Conservation (phyloP, 2,329 filamentous ascomycete species). For the Venturia nashicola region DNA sequence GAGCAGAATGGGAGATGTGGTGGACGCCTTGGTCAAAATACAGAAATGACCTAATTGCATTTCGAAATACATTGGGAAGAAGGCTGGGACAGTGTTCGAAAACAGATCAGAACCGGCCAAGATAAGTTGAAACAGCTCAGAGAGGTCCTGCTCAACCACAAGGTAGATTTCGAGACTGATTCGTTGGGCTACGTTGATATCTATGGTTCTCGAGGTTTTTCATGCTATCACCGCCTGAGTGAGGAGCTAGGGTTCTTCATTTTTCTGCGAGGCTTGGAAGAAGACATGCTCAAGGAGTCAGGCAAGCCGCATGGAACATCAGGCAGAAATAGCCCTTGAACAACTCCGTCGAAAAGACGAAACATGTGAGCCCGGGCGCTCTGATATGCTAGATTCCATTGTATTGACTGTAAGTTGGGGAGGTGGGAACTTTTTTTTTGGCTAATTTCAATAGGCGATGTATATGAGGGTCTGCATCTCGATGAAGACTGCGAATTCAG, state of each 20-base stretch:
- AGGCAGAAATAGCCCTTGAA: background rate
- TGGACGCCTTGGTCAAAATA: too few species aligned
- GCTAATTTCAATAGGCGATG: background rate
- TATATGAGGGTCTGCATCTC: background rate
- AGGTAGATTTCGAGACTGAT: too few species aligned
- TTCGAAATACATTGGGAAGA: too few species aligned
- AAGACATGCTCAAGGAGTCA: background rate
- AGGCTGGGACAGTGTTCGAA: too few species aligned
- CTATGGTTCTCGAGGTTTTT: background rate
- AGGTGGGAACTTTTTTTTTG: too few species aligned
- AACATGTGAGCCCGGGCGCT: background rate
- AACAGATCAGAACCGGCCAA: too few species aligned
- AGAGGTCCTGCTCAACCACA: too few species aligned
- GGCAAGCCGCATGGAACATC: background rate
- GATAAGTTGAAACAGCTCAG: too few species aligned
- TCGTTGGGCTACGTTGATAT: too few species aligned
- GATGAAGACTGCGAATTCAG: background rate
- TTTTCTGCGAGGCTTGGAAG: background rate
- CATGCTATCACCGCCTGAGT: background rate
- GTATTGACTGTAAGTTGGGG: background rate
- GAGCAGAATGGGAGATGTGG: background rate
- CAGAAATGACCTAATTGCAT: too few species aligned
- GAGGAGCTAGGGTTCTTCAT: background rate
- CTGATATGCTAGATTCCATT: background rate
- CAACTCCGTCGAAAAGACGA: rapidly evolving